Base-by-base conservation (phyloP, 2,329 filamentous ascomycete genomes). In the Fusarium aywerte region DNA sequence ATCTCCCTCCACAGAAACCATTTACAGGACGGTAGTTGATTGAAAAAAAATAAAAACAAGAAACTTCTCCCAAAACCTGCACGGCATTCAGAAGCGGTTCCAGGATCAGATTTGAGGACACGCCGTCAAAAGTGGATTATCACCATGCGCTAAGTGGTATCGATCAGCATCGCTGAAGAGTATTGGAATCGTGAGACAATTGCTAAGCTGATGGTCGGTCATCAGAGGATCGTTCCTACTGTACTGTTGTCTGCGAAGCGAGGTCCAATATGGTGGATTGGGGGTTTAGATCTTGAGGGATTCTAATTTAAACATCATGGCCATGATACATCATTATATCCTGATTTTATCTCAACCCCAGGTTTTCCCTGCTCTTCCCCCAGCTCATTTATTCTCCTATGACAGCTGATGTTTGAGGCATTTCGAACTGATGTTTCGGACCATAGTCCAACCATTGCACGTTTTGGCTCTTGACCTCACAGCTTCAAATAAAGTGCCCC, bases 241-340 rank as follows among this genome's bases (percentile, higher is more conserved):
- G 33, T 35, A 57, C 40, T 23, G 18, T 27, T 18, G 39, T 29
- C 25, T 20, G n/a, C 18, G 18, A 27, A 27, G 21, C 25, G 35
- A 48, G 12, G 35, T 20, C 42, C 20, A 48, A 20, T 21, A 38
- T 8, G 11, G 11, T 25, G 58, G 43, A 35, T 44, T 45, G 49
- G 38, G 39, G 38, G 45, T 57, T 58, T 15, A 60, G 16, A 44
- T 43, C 36, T 62, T 62, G 52, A 59, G 60, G 61, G 52, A 47
- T 36, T 18, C n/a, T 43, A 12, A 43, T n/a, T 29, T 15, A n/a
- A n/a, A 18, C 12, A n/a, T 20, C 11, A 16, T 29, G 21, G 7
- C 29, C 44, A 51, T 36, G 33, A 64, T 58, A 39, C 42, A 57
- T 62, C 59, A 62, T 62, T 32, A n/a, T 63, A 63, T 64, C 52